Evolutionary conservation across 2,329 filamentous ascomycete species (phyloP).

Genomic region (Ceratocystis colombiana): DNA sequence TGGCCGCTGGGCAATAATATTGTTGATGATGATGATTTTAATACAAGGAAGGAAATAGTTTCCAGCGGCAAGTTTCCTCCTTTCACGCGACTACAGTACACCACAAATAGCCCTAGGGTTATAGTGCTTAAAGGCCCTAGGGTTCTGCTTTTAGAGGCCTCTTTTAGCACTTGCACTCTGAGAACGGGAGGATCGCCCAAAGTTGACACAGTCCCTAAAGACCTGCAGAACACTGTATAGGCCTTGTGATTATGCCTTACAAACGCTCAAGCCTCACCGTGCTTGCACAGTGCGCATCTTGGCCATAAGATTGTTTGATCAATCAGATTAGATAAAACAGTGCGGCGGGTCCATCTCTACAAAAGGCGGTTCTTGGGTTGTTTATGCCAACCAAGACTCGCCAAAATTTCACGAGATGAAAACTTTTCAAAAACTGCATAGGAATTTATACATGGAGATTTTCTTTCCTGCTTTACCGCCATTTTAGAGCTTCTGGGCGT

Average conservation of each 20-base stretch:
- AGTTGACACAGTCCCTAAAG: no score
- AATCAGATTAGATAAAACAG: conserved; percentile 24
- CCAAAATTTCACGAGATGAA: background rate
- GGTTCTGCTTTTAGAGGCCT: background rate
- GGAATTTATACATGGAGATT: background rate
- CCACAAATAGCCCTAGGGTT: background rate
- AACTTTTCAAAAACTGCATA: background rate
- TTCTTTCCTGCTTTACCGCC: background rate
- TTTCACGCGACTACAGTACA: no score
- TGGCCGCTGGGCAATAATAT: background rate
- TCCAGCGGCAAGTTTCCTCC: background rate
- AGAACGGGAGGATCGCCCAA: background rate
- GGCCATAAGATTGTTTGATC: background rate
- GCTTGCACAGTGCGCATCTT: background rate
- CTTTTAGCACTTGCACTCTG: background rate
- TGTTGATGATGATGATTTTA: background rate
- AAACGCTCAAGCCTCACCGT: background rate
- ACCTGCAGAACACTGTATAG: no score
- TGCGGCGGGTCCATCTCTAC: background rate
- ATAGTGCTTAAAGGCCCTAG: background rate
- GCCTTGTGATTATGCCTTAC: no score
- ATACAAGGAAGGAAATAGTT: background rate
- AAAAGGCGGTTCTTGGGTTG: background rate
- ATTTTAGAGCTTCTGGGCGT: background rate
- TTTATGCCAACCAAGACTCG: background rate